Base-by-base conservation (phyloP, 805 yeast species). In the Candida parachauliodes region DNA sequence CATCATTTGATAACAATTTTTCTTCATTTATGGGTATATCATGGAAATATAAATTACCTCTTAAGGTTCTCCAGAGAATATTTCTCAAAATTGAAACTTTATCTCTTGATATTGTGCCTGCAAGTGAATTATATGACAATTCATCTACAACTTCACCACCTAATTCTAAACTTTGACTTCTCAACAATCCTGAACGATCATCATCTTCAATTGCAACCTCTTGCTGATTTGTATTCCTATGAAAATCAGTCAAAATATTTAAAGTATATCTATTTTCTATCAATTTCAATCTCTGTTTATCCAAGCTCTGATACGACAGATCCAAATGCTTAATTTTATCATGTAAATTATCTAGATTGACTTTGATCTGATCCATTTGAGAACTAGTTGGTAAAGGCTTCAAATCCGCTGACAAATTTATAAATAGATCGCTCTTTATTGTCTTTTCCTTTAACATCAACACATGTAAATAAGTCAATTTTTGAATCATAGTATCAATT, bases 321-420 rank as follows among this genome's bases (percentile, higher is more conserved):
- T 67, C 69, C 15, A 68, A 53, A 34, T 68, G 72, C 31, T 54
- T 53, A 31, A 66, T 59, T 40, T 65, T 45, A 5, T 55, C 61
- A 42, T 52, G 48, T 36, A 61, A 46, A 6, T 49, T 51, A 2
- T 41, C 37, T 9, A 66, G 50, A 24, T 50, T 50, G 8, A 42
- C 45, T 36, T 49, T 53, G 36, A 63, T 49, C 11, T 52, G 56
- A 43, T 65, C 70, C 52, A 65, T 54, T 26, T 62, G 68, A 8
- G 66, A 54, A 2, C 57, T 34, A 5, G 61, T 35, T 4, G 69
- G 69, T 29, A 65, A 51, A 3, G 79, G 77, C 36, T 76, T 68
- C 49, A 84, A 74, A 42, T 89, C 87, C 3, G 71, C 64, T 28
- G 81, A 43, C 27, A 58, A 43, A 21, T 54, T 52, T 31, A 53